These are phyloP conservation scores for Tetrapisispora arboricola DNA, from an alignment of 805 yeast species.

Conservation along the genomic window DNA sequence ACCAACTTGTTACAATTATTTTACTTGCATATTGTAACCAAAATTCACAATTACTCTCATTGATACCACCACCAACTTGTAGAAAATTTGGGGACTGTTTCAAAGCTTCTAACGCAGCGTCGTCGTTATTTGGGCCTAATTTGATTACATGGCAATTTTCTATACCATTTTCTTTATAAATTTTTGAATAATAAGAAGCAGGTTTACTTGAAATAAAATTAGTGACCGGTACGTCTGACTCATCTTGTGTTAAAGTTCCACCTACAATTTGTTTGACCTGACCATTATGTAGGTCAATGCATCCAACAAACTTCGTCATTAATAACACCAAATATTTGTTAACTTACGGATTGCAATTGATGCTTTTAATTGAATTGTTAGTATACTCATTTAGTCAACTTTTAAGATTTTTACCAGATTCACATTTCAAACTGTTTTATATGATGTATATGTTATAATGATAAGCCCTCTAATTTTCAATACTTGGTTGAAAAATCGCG, in stretches of 20 bases:
- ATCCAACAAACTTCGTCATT: constrained; percentile 87
- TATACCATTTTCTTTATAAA: constrained; percentile 52
- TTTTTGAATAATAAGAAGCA: constrained; percentile 60
- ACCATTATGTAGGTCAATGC: constrained; percentile 92
- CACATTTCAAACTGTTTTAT: no score
- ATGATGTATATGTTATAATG: no score
- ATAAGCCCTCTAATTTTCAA: no score
- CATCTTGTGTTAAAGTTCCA: constrained; percentile 58
- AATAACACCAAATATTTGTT: not conserved
- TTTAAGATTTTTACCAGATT: no score
- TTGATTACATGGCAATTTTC: constrained; percentile 88
- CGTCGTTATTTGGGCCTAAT: constrained; percentile 73
- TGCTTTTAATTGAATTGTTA: not conserved
- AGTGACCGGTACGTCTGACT: constrained; percentile 39
- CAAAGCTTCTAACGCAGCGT: constrained; percentile 71
- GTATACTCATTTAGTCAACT: no score
- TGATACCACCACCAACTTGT: constrained; percentile 94
- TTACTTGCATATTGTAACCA: constrained; percentile 83
- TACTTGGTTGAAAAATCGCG: no score
- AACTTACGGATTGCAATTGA: no score
- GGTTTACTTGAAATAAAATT: constrained; percentile 74
- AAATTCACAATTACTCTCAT: constrained; percentile 51
- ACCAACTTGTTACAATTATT: constrained; percentile 85
- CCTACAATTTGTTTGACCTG: constrained; percentile 97
- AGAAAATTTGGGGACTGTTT: constrained; percentile 59